Evolutionary conservation across 441 rosid genomes (phyloP).

Genomic region (Biscutella auriculata): DNA sequence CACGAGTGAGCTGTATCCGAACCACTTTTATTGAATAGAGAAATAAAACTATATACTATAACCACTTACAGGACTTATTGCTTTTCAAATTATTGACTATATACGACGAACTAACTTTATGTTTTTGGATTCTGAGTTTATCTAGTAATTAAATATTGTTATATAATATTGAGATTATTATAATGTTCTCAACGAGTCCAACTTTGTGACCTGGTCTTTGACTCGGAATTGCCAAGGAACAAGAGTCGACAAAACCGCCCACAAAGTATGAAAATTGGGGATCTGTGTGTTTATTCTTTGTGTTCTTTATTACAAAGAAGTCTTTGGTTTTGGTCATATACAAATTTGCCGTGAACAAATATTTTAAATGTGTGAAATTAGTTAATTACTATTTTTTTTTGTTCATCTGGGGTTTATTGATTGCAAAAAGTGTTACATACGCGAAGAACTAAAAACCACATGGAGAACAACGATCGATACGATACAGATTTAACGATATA

Average conservation of each 20-base stretch:
- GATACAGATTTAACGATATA: too few species aligned
- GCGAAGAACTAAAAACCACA: too few species aligned
- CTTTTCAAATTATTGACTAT: conserved; percentile 5
- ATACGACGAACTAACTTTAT: neutral
- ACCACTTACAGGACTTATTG: neutral
- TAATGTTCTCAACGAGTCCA: neutral
- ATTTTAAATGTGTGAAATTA: too few species aligned
- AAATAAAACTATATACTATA: conserved; percentile 1
- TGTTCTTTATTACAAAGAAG: neutral
- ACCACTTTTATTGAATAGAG: conserved; percentile 8
- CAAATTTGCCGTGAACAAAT: too few species aligned
- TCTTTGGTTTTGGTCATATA: neutral
- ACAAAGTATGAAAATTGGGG: conserved; percentile 16
- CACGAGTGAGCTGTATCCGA: conserved; percentile 16
- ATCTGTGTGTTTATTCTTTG: conserved; percentile 9
- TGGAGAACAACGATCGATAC: too few species aligned
- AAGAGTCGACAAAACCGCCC: conserved; percentile 17
- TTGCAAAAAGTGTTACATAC: too few species aligned
- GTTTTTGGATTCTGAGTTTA: neutral
- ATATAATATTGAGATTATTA: neutral
- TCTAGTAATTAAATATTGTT: too few species aligned
- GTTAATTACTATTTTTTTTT: too few species aligned
- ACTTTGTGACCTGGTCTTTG: conserved; percentile 15
- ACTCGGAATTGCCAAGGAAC: neutral
- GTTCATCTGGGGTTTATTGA: too few species aligned